These are phyloP conservation scores for Paxillus ammoniavirescens DNA, from an alignment of 768 basidiomycete species.

Conservation along the genomic window DNA sequence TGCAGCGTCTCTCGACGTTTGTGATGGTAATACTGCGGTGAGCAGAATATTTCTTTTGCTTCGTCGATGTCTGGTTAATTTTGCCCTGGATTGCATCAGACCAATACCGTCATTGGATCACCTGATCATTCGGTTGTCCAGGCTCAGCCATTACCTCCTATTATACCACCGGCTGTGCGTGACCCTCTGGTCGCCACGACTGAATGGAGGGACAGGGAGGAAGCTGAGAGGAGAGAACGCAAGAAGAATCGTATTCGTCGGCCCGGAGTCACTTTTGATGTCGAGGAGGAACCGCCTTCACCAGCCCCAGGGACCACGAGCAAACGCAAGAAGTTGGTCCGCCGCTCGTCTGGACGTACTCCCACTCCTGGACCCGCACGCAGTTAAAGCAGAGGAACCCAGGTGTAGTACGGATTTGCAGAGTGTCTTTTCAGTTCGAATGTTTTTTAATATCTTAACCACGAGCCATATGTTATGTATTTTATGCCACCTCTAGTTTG, in stretches of 20 bases:
- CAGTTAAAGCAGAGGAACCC: conserved; percentile 10
- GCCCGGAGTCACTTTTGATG: conserved; percentile 67
- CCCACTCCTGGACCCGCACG: conserved; percentile 23
- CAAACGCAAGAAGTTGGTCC: conserved; percentile 27
- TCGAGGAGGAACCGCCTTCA: conserved; percentile 52
- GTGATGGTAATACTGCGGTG: conserved; percentile 73
- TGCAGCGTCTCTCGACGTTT: conserved; percentile 72
- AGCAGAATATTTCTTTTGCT: conserved; percentile 22
- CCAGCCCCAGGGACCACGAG: conserved; percentile 27
- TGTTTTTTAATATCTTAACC: conserved; percentile 18
- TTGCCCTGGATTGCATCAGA: conserved; percentile 32
- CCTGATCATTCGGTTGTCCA: conserved; percentile 71
- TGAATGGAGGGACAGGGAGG: conserved; percentile 70
- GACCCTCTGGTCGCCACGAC: conserved; percentile 64
- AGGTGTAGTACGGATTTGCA: background rate
- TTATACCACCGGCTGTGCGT: conserved; percentile 52
- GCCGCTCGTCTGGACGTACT: conserved; percentile 29
- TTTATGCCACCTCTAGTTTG: conserved; percentile 21
- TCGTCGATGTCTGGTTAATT: background rate
- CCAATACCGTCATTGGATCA: conserved; percentile 72
- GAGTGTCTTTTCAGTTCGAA: conserved; percentile 4
- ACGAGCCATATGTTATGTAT: conserved; percentile 24
- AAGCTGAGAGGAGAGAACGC: conserved; percentile 45
- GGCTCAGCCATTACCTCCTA: conserved; percentile 43
- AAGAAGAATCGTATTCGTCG: conserved; percentile 41